Evolutionary conservation across 2,329 filamentous ascomycete genomes (phyloP).

Genomic region (Fusarium anthophilum): DNA sequence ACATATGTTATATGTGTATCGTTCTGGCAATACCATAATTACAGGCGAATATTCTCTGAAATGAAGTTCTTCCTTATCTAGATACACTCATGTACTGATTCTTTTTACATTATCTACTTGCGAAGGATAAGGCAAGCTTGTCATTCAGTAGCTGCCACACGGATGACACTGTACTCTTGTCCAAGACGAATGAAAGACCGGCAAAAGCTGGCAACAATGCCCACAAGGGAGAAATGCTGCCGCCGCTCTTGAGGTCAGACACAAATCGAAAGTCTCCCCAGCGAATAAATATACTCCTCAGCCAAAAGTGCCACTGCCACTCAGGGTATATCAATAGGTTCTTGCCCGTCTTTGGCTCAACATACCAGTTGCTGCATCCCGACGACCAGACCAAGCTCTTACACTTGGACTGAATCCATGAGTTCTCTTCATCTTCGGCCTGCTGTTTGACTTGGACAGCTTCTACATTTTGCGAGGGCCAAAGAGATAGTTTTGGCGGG

Average conservation of each 20-base stretch:
- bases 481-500: not conserved
- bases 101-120: not conserved
- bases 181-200: not conserved
- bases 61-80: not conserved
- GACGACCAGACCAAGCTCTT: not conserved
- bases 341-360: not conserved
- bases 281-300: not conserved
- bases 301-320: not conserved
- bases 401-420: not conserved
- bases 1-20: fast-evolving
- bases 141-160: not conserved
- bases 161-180: fast-evolving
- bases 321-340: not conserved
- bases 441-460: not conserved
- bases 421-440: not conserved
- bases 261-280: not conserved
- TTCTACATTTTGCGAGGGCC: not conserved
- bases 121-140: not conserved
- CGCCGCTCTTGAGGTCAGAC: not conserved
- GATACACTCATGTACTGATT: not conserved
- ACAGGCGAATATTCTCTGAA: fast-evolving
- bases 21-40: not conserved
- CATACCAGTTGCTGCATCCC: not conserved
- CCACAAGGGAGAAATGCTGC: not conserved
- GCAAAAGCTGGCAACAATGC: not conserved